Evolutionary conservation across 768 basidiomycete genomes (phyloP), one percentile per base, ranked within the genome.

Genomic region (Russula abietina): DNA sequence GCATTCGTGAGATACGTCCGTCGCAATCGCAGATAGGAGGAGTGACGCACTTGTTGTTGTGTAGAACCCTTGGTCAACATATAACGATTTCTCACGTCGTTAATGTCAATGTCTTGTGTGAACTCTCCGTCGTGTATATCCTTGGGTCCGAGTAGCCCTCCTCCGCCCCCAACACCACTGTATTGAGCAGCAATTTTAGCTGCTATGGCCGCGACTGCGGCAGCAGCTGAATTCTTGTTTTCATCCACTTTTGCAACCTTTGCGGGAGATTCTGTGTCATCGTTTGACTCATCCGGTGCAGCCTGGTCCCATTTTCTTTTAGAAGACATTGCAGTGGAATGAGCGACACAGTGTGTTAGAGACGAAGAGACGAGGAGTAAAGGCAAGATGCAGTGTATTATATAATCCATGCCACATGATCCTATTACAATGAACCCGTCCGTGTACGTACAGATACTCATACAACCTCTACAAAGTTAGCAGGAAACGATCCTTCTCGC

Each of bases 111-210:
- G 70, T 97, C 92, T 67, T 91, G 83, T 14, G 85, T 87, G 69
- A 87, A 98, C 51, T 90, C 91, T 48, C 80, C 90, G 68, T 91
- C 89, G 54, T 89, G 84, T 2, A 79, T 78, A 70, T 91, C 90
- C 67, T 83, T 83, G 55, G 75, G 69, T 19, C 79, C 80, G 63
- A 75, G 79, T 71, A 71, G 74, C 72, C 69, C 79, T 57, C 69
- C 69, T 4, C 70, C 78, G 63, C 72, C 68, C 45, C 65, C 79
- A 68, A 71, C 77, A 46, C 81, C 81, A 59, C 78, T 80, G 64
- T 92, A 89, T 70, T 92, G 89, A 0, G 91, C 93, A 8, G 94
- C 93, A 73, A 97, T 95, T 82, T 94, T 93, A 64, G 94, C 93
- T 62, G 93, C 92, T 66, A 94, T 93, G 48, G 92, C 92, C 10